phyloP scores from a whole-genome alignment of 1,284 basidiomycete species.

The Pterulicium gracile region DNA sequence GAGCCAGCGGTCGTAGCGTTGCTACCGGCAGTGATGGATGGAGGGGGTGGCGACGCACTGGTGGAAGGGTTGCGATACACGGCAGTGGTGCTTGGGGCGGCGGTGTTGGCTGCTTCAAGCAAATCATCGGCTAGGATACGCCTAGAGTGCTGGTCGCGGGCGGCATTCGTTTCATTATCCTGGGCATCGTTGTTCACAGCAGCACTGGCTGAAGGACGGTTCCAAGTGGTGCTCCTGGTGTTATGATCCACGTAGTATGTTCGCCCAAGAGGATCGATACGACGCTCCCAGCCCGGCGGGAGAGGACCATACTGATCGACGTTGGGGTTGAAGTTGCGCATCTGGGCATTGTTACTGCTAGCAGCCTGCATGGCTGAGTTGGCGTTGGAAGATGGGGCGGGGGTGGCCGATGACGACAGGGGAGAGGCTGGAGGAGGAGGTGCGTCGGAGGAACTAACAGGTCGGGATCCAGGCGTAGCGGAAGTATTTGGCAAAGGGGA shows the following conservation, averaged over 20 bases:
- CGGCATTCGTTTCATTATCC: constrained; percentile 54
- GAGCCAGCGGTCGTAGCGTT: constrained; percentile 66
- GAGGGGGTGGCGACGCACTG: constrained; percentile 19
- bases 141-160: constrained; percentile 68
- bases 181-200: constrained; percentile 42
- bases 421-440: constrained; percentile 14
- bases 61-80: constrained; percentile 25
- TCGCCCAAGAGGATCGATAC: constrained; percentile 83
- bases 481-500: constrained; percentile 12
- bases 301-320: constrained; percentile 78
- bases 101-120: constrained; percentile 47
- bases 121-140: constrained; percentile 75
- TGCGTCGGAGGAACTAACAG: constrained; percentile 18
- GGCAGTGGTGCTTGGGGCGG: constrained; percentile 17
- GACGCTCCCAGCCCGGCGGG: constrained; percentile 85
- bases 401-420: constrained; percentile 17
- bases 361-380: constrained; percentile 17
- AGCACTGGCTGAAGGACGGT: constrained; percentile 51
- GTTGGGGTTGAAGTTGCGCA: constrained; percentile 77
- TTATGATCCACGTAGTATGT: constrained; percentile 94
- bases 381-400: constrained; percentile 15
- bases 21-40: constrained; percentile 38
- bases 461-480: constrained; percentile 11
- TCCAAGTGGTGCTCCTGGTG: constrained; percentile 91
- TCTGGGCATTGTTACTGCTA: constrained; percentile 28